Conservation (phyloP, 768 basidiomycete genomes). For the Calocybe gangraenosa region DNA sequence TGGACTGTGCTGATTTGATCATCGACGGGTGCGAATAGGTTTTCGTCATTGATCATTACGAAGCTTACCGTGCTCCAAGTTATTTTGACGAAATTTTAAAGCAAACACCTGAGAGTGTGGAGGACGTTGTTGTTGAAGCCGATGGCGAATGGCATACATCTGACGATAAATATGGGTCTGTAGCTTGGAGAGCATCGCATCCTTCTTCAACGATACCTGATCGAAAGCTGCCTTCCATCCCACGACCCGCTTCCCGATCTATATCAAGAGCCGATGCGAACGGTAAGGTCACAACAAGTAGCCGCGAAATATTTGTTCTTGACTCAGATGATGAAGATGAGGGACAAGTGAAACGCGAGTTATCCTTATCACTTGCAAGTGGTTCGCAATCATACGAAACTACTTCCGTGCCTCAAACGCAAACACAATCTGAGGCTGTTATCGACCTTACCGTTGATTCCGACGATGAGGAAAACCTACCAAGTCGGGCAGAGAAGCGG, state of each 20-base stretch:
- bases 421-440: slow-evolving; percentile 40
- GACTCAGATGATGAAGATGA: slow-evolving; percentile 82
- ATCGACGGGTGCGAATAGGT: slow-evolving; percentile 75
- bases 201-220: slow-evolving; percentile 22
- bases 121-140: slow-evolving; percentile 91
- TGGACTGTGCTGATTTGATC: slow-evolving; percentile 80
- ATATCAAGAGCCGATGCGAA: slow-evolving; percentile 26
- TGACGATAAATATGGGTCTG: slow-evolving; percentile 80
- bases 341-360: slow-evolving; percentile 68
- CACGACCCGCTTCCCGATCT: slow-evolving; percentile 19
- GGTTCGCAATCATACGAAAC: slow-evolving; percentile 34
- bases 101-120: slow-evolving; percentile 70
- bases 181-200: slow-evolving; percentile 62
- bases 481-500: slow-evolving; percentile 46
- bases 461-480: slow-evolving; percentile 58
- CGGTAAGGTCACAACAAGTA: slow-evolving; percentile 41
- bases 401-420: slow-evolving; percentile 22
- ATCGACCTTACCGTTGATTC: slow-evolving; percentile 85
- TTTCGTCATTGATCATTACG: neutral
- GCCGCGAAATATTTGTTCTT: slow-evolving; percentile 58
- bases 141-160: slow-evolving; percentile 95
- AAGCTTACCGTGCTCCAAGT: slow-evolving; percentile 33
- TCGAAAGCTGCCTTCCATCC: slow-evolving; percentile 25
- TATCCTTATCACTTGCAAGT: slow-evolving; percentile 62
- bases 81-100: slow-evolving; percentile 87